Evolutionary conservation across 768 basidiomycete genomes (phyloP).

Genomic region (Nevesoporus exiguus): DNA sequence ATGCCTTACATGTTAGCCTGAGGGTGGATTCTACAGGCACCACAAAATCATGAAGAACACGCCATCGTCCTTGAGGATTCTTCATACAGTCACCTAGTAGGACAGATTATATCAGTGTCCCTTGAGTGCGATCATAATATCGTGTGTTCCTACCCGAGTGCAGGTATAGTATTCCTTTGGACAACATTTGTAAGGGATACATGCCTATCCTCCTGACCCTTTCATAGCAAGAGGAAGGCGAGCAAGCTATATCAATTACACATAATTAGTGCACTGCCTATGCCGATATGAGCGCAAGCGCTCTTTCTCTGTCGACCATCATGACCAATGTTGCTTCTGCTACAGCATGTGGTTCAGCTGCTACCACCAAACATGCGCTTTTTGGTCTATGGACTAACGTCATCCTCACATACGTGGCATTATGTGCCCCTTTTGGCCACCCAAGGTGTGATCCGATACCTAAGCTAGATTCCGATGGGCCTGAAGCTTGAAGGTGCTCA

Average conservation of each 20-base stretch:
- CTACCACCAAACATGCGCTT: conserved; percentile 12
- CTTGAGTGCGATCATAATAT: too few relatives aligned
- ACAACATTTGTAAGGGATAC: too few relatives aligned
- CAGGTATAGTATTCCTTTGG: too few relatives aligned
- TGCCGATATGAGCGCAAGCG: background rate
- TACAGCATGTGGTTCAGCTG: background rate
- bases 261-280: too few relatives aligned
- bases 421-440: conserved; percentile 13
- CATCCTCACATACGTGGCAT: conserved; percentile 20
- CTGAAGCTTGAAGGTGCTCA: background rate
- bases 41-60: background rate
- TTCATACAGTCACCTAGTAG: background rate
- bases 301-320: background rate
- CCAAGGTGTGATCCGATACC: conserved; percentile 9
- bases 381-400: conserved; percentile 23
- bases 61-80: background rate
- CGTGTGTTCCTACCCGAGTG: too few relatives aligned
- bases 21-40: conserved; percentile 20
- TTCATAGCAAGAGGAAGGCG: too few relatives aligned
- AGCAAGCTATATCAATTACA: too few relatives aligned
- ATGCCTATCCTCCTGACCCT: too few relatives aligned
- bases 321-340: background rate
- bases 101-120: background rate
- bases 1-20: too few relatives aligned
- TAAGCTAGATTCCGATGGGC: too few relatives aligned